These are phyloP conservation scores for Saccharomyces hybrid DNA, from an alignment of 1,139 yeast genomes.

Conservation along the genomic window DNA sequence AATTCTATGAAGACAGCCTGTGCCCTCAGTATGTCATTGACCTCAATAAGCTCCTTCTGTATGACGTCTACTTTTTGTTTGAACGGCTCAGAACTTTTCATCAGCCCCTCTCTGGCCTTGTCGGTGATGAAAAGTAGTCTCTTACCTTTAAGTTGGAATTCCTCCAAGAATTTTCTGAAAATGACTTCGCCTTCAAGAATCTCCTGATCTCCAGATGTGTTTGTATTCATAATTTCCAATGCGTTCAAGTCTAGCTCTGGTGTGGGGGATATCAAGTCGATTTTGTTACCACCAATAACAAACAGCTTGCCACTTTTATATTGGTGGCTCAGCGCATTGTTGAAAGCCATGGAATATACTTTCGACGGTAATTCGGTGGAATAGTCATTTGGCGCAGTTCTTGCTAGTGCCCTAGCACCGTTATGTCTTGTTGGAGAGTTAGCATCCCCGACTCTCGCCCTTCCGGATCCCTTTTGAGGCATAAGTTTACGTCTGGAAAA, in stretches of 20 bases:
- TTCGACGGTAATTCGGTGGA: slow-evolving; percentile 73
- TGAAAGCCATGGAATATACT: slow-evolving; percentile 66
- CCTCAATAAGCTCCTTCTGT: slow-evolving; percentile 72
- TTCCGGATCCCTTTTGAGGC: slow-evolving; percentile 91
- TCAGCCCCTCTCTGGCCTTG: slow-evolving; percentile 29
- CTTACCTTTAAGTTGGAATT: slow-evolving; percentile 47
- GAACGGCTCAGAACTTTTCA: slow-evolving; percentile 35
- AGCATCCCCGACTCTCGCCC: slow-evolving; percentile 93
- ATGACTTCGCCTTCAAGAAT: slow-evolving; percentile 42
- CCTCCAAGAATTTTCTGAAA: slow-evolving; percentile 50
- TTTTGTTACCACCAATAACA: slow-evolving; percentile 53
- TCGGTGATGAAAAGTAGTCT: slow-evolving; percentile 56
- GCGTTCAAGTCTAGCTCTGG: slow-evolving; percentile 23
- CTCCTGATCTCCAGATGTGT: slow-evolving; percentile 2
- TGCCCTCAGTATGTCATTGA: slow-evolving; percentile 78
- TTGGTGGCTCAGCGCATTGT: slow-evolving; percentile 73
- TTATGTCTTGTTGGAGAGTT: slow-evolving; percentile 88
- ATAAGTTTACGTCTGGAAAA: slow-evolving; percentile 75
- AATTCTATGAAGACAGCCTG: slow-evolving; percentile 69
- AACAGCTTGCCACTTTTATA: slow-evolving; percentile 67
- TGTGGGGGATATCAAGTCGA: slow-evolving; percentile 18
- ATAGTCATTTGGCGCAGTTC: slow-evolving; percentile 86
- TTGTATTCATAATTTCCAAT: slow-evolving; percentile 14
- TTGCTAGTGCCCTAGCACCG: slow-evolving; percentile 86
- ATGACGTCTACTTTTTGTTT: slow-evolving; percentile 55